A percentile compares a stretch with the other conserved stretches of the same genome.
These are phyloP conservation scores for Sophora flavescens DNA, from an alignment of 306 rosid species.

Conservation along the genomic window DNA sequence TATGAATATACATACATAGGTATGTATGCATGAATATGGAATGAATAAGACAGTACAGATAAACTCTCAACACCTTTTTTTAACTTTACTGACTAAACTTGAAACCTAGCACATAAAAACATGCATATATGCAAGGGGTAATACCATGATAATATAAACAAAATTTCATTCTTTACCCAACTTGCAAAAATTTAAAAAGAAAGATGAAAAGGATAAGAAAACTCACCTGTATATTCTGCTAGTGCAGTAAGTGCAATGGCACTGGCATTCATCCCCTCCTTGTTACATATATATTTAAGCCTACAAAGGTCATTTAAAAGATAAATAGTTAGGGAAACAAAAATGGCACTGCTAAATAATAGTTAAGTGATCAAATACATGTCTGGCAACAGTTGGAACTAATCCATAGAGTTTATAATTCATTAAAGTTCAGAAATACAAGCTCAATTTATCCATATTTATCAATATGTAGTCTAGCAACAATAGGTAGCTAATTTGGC, in stretches of 20 bases:
- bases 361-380: constrained; percentile 6
- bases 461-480: constrained; percentile 1
- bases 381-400: constrained; percentile 9
- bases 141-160: constrained; percentile 8
- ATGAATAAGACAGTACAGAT: not conserved
- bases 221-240: constrained; percentile 83
- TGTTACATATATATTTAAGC: constrained; percentile 89
- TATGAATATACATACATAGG: constrained; percentile 4
- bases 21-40: not conserved
- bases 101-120: constrained; percentile 2
- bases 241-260: constrained; percentile 85
- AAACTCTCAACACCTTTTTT: constrained; percentile 10
- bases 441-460: constrained; percentile 14
- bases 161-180: constrained; percentile 14
- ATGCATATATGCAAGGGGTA: constrained; percentile 2
- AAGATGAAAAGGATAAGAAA: constrained; percentile 29
- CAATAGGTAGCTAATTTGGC: constrained; percentile 5
- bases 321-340: constrained; percentile 9
- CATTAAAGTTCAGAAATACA: constrained; percentile 19
- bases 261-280: constrained; percentile 84
- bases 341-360: constrained; percentile 18
- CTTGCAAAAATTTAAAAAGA: constrained; percentile 33
- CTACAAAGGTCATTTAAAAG: constrained; percentile 50
- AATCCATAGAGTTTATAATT: constrained; percentile 12
- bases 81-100: not conserved